Evolutionary conservation across 2,329 filamentous ascomycete genomes (phyloP), one percentile per base, ranked within the genome.

Genomic region (Ilyonectria sp.): DNA sequence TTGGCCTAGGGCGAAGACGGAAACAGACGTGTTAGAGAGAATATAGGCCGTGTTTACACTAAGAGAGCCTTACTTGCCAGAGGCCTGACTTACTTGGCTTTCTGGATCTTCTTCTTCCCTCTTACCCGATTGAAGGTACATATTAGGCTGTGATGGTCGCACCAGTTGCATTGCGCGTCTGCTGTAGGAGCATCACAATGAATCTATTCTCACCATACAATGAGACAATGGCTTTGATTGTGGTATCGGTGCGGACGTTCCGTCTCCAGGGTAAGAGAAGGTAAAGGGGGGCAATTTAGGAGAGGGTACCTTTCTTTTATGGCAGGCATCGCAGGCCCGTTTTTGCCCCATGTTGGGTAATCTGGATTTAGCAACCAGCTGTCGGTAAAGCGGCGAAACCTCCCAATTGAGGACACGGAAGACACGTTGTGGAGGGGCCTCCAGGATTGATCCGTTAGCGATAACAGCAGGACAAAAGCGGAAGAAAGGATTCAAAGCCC

Each of bases 61-160:
- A 44, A 44, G 17, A 44, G n/a, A 19, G 17, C 9, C 40, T 44
- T n/a, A 44, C 17, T n/a, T 44, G 40, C 40, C n/a, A 44, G 40
- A 44, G 17, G 40, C 9, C 40, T 44, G 40, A 71, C 67, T 46
- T 35, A 76, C 72, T 56, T 72, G n/a, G 64, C 9, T 15, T 57
- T 73, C 19, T 59, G 71, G 2, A 35, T 19, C 50, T 66, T 60
- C 62, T 65, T 74, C 35, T 72, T 74, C 7, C 74, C 74, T 55
- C 73, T 73, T 1, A 70, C 67, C 11, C 74, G 68, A 35, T 76
- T 63, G 31, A 76, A 76, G 9, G 74, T 64, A 17, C 62, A 64
- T 21, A 40, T 49, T 5, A 64, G 55, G 23, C 62, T 40, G 52
- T 64, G 62, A 49, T 64, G 62, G 33, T 60, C 62, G 47, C 62